A percentile compares a stretch with the other conserved stretches of the same genome.
These are phyloP conservation scores for Leucocoprinus leucothites DNA, from an alignment of 768 basidiomycete species.

Conservation along the genomic window DNA sequence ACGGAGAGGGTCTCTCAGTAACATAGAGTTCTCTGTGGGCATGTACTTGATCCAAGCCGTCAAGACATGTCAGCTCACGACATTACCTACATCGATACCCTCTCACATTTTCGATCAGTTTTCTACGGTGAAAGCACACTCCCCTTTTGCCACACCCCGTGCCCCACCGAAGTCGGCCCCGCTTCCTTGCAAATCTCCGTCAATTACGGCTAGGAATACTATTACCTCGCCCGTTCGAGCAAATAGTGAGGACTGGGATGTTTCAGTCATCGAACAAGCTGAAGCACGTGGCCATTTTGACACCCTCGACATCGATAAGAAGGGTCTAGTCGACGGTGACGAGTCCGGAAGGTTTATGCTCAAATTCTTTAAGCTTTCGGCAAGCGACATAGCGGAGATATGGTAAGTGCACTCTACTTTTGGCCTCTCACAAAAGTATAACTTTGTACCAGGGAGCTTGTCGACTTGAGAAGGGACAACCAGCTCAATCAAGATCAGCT, in stretches of 20 bases:
- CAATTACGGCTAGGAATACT: not conserved
- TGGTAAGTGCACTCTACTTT: constrained; percentile 23
- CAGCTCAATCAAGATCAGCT: constrained; percentile 35
- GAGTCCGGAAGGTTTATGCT: constrained; percentile 30
- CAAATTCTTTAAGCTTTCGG: constrained; percentile 21
- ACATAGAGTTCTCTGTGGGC: constrained; percentile 65
- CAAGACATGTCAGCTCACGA: constrained; percentile 28
- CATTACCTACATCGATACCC: constrained; percentile 30
- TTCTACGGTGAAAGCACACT: constrained; percentile 6
- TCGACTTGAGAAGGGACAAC: constrained; percentile 30
- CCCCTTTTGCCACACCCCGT: constrained; percentile 5
- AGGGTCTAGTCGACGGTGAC: constrained; percentile 31
- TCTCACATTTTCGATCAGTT: constrained; percentile 28
- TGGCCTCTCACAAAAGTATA: not conserved
- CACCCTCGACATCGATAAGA: constrained; percentile 24
- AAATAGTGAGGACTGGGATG: constrained; percentile 3
- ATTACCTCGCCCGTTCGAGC: not conserved
- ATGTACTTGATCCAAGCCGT: constrained; percentile 59
- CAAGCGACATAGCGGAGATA: constrained; percentile 33
- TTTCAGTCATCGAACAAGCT: constrained; percentile 11
- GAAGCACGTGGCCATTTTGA: constrained; percentile 30
- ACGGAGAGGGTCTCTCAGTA: constrained; percentile 56
- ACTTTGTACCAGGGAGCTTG: constrained; percentile 26
- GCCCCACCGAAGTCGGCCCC: constrained; percentile 7
- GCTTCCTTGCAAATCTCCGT: constrained; percentile 8